These are phyloP conservation scores for Picea abies DNA, from an alignment of 83 land plant species.

Conservation along the genomic window DNA sequence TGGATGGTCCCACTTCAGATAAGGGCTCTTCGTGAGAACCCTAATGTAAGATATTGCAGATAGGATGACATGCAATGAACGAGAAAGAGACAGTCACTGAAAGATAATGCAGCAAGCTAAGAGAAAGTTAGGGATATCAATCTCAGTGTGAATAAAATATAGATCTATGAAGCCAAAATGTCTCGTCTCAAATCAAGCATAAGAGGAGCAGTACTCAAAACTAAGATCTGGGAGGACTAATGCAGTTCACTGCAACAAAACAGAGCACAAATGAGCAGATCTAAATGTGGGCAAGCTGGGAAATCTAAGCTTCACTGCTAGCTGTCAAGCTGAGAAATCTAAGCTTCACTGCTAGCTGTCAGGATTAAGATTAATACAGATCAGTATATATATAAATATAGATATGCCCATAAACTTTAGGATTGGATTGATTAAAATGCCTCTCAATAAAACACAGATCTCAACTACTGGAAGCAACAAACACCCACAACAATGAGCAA, in stretches of 20 bases:
- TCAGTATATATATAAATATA: no score
- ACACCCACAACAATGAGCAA: not conserved
- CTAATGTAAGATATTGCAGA: not conserved
- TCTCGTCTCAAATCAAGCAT: not conserved
- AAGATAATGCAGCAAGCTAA: not conserved
- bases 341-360: no score
- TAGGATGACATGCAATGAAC: not conserved
- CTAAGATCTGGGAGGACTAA: not conserved
- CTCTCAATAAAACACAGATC: slow-evolving; percentile 4
- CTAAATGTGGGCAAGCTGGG: not conserved
- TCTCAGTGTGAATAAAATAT: not conserved
- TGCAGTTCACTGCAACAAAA: not conserved
- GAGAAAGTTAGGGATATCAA: not conserved
- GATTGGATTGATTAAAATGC: not conserved
- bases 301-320: not conserved
- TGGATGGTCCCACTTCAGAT: not conserved
- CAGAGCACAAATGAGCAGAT: not conserved
- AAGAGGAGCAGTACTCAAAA: not conserved
- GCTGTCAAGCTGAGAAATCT: not conserved
- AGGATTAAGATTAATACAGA: not conserved
- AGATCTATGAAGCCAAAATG: not conserved
- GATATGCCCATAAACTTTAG: not conserved
- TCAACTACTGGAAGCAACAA: not conserved
- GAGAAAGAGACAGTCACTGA: not conserved
- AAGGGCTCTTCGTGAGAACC: not conserved